Conservation (phyloP, 305 asterid genomes). For the Stenogyne calaminthoides region DNA sequence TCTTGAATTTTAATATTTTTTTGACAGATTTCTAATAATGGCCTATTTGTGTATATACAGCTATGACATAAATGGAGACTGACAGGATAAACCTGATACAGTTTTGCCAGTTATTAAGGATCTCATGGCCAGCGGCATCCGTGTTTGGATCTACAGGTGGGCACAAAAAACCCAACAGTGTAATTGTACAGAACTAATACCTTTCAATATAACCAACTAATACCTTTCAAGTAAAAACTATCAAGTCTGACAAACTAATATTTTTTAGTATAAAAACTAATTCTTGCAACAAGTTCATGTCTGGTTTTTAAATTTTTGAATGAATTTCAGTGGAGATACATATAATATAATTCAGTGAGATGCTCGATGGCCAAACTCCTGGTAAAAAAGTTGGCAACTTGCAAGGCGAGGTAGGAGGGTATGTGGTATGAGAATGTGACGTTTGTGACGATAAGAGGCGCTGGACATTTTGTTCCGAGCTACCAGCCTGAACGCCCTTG, state of each 20-base stretch:
- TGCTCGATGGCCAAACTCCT: conserved; percentile 56
- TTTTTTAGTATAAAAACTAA: no score
- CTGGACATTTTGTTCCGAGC: conserved; percentile 75
- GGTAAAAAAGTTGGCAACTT: no score
- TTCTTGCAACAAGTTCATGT: no score
- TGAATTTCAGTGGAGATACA: conserved; percentile 51
- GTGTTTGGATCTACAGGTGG: conserved; percentile 54
- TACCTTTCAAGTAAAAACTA: no score
- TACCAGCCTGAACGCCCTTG: conserved; percentile 60
- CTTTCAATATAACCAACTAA: no score
- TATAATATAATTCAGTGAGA: conserved; percentile 44
- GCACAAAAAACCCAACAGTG: no score
- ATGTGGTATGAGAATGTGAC: conserved; percentile 66
- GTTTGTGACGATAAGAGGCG: conserved; percentile 66
- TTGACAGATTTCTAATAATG: neutral
- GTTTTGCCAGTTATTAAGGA: conserved; percentile 43
- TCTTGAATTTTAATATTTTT: neutral
- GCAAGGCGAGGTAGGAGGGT: conserved; percentile 69
- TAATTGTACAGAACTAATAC: no score
- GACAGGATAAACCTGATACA: conserved; percentile 42
- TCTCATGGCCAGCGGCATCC: conserved; percentile 47
- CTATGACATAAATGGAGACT: neutral
- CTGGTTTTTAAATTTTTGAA: neutral
- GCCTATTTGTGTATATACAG: conserved; percentile 18
- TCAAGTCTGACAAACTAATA: no score